Percentiles rank a stretch among this genome's conserved stretches.
These are phyloP conservation scores for Gracilaria vermiculophylla DNA, from an alignment of 23 red algal genomes.

Conservation along the genomic window DNA sequence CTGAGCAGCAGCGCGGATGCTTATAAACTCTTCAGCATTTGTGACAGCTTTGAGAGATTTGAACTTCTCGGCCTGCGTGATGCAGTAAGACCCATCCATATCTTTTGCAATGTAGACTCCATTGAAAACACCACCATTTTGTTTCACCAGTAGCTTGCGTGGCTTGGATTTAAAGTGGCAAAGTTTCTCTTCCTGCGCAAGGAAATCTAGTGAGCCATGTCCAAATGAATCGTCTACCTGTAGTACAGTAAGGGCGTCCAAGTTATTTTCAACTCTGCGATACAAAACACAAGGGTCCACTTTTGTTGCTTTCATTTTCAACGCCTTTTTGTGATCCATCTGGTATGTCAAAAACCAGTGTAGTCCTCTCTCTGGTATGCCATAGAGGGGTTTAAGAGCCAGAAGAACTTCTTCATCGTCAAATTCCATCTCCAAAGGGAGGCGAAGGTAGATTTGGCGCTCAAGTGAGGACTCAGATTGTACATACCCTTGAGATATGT, in stretches of 20 bases:
- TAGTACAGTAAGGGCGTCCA: neutral
- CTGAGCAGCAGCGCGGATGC: too few species aligned
- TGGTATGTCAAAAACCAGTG: constrained; percentile 43
- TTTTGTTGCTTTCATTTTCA: constrained; percentile 16
- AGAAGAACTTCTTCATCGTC: neutral
- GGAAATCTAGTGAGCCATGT: too few species aligned
- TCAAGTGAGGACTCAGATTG: constrained; percentile 29
- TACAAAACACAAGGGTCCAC: constrained; percentile 21
- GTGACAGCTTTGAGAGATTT: too few species aligned
- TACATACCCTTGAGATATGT: constrained; percentile 33
- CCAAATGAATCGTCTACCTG: constrained; percentile 38
- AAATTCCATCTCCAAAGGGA: constrained; percentile 2
- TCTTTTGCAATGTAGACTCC: too few species aligned
- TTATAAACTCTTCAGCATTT: too few species aligned
- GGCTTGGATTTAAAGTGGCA: too few species aligned
- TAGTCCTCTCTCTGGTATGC: constrained; percentile 1
- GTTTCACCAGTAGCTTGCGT: too few species aligned
- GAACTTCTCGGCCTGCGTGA: too few species aligned
- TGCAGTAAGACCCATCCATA: too few species aligned
- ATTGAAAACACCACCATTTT: too few species aligned
- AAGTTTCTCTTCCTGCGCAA: too few species aligned
- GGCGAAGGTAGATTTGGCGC: neutral
- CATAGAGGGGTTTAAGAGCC: constrained; percentile 22
- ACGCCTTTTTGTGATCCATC: neutral
- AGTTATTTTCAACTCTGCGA: neutral